Base-by-base conservation (phyloP, 345 rosid species). In the Syzygium grande region DNA sequence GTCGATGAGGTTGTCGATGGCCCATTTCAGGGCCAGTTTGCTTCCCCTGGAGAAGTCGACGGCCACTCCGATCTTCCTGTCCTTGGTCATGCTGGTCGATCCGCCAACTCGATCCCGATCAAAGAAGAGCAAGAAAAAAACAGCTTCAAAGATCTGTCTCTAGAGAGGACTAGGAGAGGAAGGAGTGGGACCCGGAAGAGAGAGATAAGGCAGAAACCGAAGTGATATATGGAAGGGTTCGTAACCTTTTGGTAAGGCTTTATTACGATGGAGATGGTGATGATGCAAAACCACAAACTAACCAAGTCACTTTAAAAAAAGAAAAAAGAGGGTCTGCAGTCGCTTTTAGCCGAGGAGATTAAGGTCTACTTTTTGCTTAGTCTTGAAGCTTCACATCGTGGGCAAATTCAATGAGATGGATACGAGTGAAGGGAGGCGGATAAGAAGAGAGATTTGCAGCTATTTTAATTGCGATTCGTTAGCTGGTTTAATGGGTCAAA, bases 31-130 rank as follows among this genome's bases (percentile, higher is more conserved):
- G 88, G 97, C 96, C 29, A 87, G 89, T 90, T 94, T 95, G 95
- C 97, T 95, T 89, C 95, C 94, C 65, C 86, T 87, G 4, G 97
- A 95, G 92, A 94, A 95, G 87, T 95, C 96, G 92, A 95, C 77
- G 5, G 97, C 96, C 58, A 92, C 93, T 6, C 96, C 95, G 7
- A 94, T 87, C 29, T 89, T 93, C 88, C 92, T 90, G 34, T 93
- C 94, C 53, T 56, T 90, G 85, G 91, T 29, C 96, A 95, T 93
- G 46, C 87, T 85, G 87, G 34, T n/a, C 58, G 23, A 61, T 15
- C 16, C n/a, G 16, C 38, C 38, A 54, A 4, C 80, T 84, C 52
- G 58, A 52, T 54, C 56, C 56, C 22, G 85, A 84, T 53, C 54
- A n/a, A 51, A 51, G 51, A 27, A 86, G 77, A 38, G 59, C 58